These are phyloP conservation scores for Backusella circina DNA, from an alignment of 192 early-diverging fungal genomes.

Conservation along the genomic window DNA sequence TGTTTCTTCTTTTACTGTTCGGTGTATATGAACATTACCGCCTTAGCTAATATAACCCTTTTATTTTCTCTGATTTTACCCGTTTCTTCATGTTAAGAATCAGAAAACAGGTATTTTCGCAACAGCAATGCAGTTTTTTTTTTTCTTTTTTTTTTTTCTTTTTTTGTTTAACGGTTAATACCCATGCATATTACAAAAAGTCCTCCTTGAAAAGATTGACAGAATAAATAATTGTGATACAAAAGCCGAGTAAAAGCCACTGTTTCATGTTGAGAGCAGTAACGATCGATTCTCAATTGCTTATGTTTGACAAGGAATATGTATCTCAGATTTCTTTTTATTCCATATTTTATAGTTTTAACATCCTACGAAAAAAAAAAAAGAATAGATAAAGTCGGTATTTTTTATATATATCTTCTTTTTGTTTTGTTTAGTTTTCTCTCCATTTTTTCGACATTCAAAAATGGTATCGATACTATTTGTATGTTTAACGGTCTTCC, in stretches of 20 bases:
- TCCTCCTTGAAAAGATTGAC: background rate
- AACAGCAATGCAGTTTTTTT: background rate
- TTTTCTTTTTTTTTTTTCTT: no score
- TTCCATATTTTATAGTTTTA: background rate
- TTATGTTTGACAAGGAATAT: background rate
- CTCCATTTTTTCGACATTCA: background rate
- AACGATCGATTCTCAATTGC: background rate
- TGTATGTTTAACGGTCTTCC: background rate
- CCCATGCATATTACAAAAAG: background rate
- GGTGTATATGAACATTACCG: background rate
- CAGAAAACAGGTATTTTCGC: background rate
- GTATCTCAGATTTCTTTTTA: background rate
- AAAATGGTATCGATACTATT: background rate
- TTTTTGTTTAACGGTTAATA: background rate
- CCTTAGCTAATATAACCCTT: background rate
- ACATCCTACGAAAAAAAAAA: background rate
- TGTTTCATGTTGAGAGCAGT: background rate
- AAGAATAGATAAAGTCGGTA: background rate
- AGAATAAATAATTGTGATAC: background rate
- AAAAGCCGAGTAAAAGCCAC: background rate
- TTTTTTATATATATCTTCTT: background rate
- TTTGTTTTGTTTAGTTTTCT: background rate
- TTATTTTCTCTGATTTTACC: background rate
- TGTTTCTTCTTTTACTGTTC: background rate
- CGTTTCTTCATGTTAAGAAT: background rate